These are phyloP conservation scores for Recurvomyces mirabilis DNA, from an alignment of 495 filamentous ascomycete species.

Conservation along the genomic window DNA sequence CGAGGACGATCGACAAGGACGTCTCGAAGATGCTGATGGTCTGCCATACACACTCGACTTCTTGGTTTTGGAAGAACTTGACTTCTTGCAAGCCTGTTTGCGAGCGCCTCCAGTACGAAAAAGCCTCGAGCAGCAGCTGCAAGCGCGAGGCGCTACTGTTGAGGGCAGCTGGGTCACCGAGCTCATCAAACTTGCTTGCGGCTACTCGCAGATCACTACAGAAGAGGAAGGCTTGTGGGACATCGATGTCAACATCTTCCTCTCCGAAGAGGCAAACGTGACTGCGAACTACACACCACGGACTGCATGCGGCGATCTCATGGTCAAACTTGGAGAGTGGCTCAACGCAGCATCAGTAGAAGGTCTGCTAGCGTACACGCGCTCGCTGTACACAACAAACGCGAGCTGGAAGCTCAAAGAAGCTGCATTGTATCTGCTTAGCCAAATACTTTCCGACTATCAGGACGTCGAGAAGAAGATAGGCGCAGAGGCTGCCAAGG, in stretches of 20 bases:
- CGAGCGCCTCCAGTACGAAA: slow-evolving; percentile 73
- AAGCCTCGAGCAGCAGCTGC: slow-evolving; percentile 65
- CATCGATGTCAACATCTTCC: slow-evolving; percentile 85
- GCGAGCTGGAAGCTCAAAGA: slow-evolving; percentile 57
- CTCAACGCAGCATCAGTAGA: slow-evolving; percentile 57
- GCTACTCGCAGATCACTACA: slow-evolving; percentile 80
- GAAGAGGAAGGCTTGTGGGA: slow-evolving; percentile 96
- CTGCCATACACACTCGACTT: slow-evolving; percentile 95
- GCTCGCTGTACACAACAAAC: slow-evolving; percentile 44
- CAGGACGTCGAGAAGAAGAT: slow-evolving; percentile 59
- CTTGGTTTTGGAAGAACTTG: slow-evolving; percentile 81
- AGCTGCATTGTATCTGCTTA: slow-evolving; percentile 71
- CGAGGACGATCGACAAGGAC: slow-evolving; percentile 68
- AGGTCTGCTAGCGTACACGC: slow-evolving; percentile 60
- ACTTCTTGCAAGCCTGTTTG: slow-evolving; percentile 80
- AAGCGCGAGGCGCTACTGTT: slow-evolving; percentile 43
- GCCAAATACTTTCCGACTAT: slow-evolving; percentile 68
- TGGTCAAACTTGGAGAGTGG: slow-evolving; percentile 92
- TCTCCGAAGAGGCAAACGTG: slow-evolving; percentile 87
- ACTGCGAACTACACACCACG: slow-evolving; percentile 94
- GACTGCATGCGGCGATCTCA: slow-evolving; percentile 78
- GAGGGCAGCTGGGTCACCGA: slow-evolving; percentile 60
- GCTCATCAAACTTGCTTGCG: slow-evolving; percentile 67
- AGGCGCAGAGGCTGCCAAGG: slow-evolving; percentile 51
- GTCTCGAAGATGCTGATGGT: slow-evolving; percentile 79